Percentiles rank a stretch among this genome's conserved stretches.
Evolutionary conservation across 768 basidiomycete genomes (phyloP).

Genomic region (Calvatia gigantea): DNA sequence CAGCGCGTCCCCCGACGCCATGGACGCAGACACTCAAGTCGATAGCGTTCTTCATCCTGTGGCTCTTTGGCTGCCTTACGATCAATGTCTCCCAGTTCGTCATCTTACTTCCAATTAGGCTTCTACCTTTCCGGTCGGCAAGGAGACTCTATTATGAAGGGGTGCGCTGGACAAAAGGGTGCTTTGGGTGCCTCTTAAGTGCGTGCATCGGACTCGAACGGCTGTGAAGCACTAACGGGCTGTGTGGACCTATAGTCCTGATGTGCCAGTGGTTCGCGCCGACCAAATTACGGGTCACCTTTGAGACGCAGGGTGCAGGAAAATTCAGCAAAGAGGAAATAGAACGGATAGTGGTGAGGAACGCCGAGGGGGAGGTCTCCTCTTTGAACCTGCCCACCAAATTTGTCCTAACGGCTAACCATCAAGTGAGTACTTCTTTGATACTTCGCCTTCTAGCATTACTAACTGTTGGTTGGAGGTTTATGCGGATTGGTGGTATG

Average conservation of each 20-base stretch:
- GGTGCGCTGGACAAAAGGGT: slow-evolving; percentile 78
- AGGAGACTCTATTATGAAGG: slow-evolving; percentile 60
- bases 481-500: slow-evolving; percentile 85
- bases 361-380: slow-evolving; percentile 52
- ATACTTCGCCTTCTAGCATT: not conserved
- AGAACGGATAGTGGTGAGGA: slow-evolving; percentile 50
- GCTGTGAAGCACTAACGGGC: not conserved
- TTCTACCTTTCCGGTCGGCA: slow-evolving; percentile 58
- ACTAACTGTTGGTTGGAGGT: slow-evolving; percentile 35
- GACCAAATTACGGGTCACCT: slow-evolving; percentile 66
- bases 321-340: slow-evolving; percentile 59
- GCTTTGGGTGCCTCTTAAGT: slow-evolving; percentile 76
- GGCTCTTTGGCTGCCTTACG: slow-evolving; percentile 63
- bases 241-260: slow-evolving; percentile 44
- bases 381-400: slow-evolving; percentile 73
- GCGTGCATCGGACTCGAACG: slow-evolving; percentile 23
- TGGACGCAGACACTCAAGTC: slow-evolving; percentile 51
- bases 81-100: slow-evolving; percentile 73
- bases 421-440: slow-evolving; percentile 60
- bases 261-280: slow-evolving; percentile 84
- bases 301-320: slow-evolving; percentile 67
- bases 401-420: slow-evolving; percentile 86
- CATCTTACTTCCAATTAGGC: slow-evolving; percentile 61
- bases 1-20: slow-evolving; percentile 46
- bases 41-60: slow-evolving; percentile 51